Percentiles rank a stretch among this genome's conserved stretches.
Evolutionary conservation across 225 moss, liverwort and hornwort species (phyloP).

Genomic region (Antitrichia curtipendula): DNA sequence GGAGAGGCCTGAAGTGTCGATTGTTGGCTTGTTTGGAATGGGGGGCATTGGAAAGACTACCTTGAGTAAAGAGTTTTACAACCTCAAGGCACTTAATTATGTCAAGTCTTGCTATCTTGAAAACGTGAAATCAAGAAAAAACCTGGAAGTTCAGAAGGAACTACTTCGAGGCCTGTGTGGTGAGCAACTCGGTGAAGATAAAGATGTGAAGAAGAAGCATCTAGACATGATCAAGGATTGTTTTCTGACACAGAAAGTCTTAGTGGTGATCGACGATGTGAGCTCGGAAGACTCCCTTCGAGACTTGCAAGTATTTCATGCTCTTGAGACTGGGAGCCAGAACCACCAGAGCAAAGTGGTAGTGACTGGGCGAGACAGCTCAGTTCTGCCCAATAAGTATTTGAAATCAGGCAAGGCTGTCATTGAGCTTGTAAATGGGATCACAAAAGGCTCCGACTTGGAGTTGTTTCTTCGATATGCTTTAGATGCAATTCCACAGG

Average conservation of each 20-base stretch:
- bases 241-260: neutral
- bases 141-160: neutral
- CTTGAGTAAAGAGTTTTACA: neutral
- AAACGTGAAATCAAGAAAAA: neutral
- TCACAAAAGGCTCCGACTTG: neutral
- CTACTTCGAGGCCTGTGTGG: neutral
- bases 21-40: too few relatives aligned
- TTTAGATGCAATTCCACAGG: neutral
- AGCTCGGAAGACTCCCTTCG: neutral
- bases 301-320: neutral
- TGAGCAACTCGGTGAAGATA: neutral
- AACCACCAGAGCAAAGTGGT: neutral
- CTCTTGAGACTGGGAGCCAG: fast-evolving
- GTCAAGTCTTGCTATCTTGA: neutral
- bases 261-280: neutral
- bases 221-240: neutral
- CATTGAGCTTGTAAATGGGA: neutral
- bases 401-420: neutral
- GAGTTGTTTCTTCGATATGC: too few relatives aligned
- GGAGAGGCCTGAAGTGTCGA: too few relatives aligned
- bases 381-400: neutral
- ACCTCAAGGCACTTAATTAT: too few relatives aligned
- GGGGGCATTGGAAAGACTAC: neutral
- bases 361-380: neutral
- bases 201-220: neutral